phyloP scores from a whole-genome alignment of 768 basidiomycete genomes.

The Psilocybe subaeruginosa region DNA sequence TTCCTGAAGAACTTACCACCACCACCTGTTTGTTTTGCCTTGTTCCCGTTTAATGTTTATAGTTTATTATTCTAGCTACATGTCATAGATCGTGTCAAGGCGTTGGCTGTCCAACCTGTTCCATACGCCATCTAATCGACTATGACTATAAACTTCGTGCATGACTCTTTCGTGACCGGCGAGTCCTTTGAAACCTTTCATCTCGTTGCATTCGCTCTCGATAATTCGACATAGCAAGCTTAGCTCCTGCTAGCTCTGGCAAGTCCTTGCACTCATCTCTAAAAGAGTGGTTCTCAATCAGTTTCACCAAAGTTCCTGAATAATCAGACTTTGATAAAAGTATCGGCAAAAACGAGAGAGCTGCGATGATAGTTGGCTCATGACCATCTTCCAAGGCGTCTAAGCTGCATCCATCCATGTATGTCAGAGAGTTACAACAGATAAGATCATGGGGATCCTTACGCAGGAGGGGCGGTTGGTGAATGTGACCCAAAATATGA shows the following conservation, averaged over 20 bases:
- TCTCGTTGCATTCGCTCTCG: not conserved
- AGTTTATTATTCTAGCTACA: too few relatives aligned
- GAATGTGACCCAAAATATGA: not conserved
- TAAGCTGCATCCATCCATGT: not conserved
- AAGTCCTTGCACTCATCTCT: not conserved
- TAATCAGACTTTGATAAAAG: slow-evolving; percentile 1
- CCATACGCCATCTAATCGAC: too few relatives aligned
- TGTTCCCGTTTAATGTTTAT: too few relatives aligned
- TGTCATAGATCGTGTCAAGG: too few relatives aligned
- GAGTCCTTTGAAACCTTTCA: not conserved
- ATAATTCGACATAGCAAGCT: not conserved
- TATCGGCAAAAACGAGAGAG: not conserved
- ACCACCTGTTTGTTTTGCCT: too few relatives aligned
- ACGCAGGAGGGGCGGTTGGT: not conserved
- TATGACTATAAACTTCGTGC: not conserved
- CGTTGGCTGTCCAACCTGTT: too few relatives aligned
- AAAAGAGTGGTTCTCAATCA: not conserved
- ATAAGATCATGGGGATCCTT: not conserved
- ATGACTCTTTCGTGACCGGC: not conserved
- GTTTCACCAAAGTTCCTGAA: not conserved
- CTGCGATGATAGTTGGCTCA: not conserved
- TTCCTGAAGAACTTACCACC: too few relatives aligned
- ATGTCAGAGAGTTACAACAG: not conserved
- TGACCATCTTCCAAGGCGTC: not conserved
- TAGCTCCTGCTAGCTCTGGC: not conserved